Percentiles rank a stretch among this genome's conserved stretches.
These are phyloP conservation scores for Pythium pyrilobum DNA, from an alignment of 352 stramenopile species.

Conservation along the genomic window DNA sequence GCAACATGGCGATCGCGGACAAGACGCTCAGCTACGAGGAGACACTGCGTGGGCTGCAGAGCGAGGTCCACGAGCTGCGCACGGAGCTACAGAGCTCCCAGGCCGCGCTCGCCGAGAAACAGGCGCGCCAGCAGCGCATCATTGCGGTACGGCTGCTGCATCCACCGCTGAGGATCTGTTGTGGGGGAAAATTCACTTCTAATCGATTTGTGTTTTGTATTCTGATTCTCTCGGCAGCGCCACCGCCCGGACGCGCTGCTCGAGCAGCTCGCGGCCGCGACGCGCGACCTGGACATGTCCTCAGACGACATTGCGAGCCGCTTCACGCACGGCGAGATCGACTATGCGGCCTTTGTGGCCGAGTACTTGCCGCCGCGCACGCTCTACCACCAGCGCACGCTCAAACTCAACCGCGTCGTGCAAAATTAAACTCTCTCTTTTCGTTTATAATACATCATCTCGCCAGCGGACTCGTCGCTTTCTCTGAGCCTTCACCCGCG, in stretches of 20 bases:
- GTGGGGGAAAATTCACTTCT: no score
- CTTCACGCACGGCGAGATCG: constrained; percentile 70
- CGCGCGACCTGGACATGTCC: constrained; percentile 52
- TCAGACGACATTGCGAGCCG: constrained; percentile 69
- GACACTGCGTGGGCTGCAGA: constrained; percentile 43
- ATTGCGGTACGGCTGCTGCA: constrained; percentile 34
- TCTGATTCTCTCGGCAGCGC: constrained; percentile 25
- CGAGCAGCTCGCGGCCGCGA: constrained; percentile 55
- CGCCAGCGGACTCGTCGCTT: neutral
- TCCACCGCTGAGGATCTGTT: no score
- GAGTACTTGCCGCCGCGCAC: constrained; percentile 63
- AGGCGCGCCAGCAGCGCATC: constrained; percentile 62
- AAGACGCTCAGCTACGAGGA: constrained; percentile 58
- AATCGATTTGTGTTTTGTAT: neutral
- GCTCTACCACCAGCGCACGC: constrained; percentile 68
- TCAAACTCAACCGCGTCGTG: constrained; percentile 65
- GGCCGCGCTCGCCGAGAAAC: constrained; percentile 56
- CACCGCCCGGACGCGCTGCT: constrained; percentile 66
- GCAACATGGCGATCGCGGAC: constrained; percentile 73
- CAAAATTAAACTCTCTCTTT: constrained; percentile 27
- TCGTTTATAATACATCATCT: neutral
- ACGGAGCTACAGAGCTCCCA: constrained; percentile 44
- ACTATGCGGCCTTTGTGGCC: constrained; percentile 57
- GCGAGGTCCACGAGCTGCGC: constrained; percentile 43
- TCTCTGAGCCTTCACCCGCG: constrained; percentile 30